Base-by-base conservation (phyloP, 768 basidiomycete genomes). In the Xerocomellus intermedius region DNA sequence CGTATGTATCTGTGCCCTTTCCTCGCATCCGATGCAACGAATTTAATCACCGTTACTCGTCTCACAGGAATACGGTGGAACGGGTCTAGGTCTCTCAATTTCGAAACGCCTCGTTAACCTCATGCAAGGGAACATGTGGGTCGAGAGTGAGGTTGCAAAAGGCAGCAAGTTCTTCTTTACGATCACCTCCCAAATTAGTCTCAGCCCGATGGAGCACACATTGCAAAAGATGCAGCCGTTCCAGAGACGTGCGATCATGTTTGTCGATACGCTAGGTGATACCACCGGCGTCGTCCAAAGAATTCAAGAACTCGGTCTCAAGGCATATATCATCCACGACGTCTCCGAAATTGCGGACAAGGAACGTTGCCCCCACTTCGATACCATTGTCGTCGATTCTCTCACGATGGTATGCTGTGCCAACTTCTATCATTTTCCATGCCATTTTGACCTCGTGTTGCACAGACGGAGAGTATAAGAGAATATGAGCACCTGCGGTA, bases 61-160 rank as follows among this genome's bases (percentile, higher is more conserved):
- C 42, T 47, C 26, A 12, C 63, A 93, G 89, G 94, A 98, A 79
- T 98, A 98, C 61, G 96, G 96, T 58, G 96, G 96, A 38, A 98
- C 96, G 0, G 96, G 96, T 65, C 79, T 99, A 3, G 96, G 96
- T 13, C 79, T 98, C 42, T 98, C 95, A 10, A 98, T 99, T 65
- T 98, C 96, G 42, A 98, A 98, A 69, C 89, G 95, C 1, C 85
- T 99, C 22, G 96, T 98, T 17, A 87, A 86, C 45, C 87, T 99
- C 63, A 99, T 99, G 97, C 86, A 92, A 63, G 97, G 97, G 43
- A 92, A 96, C 65, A 91, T 99, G 80, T 99, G 97, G 97, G 97
- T 99, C 21, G 92, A 97, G 74, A 90, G 87, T 57, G 94, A 96
- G 70, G 91, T 96, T 55, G 82, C 89, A 43, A 89, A 91, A 63